Percentiles rank a stretch among this genome's conserved stretches.
Evolutionary conservation across 2,329 filamentous ascomycete species (phyloP).

Genomic region (Cercospora brassicicola): DNA sequence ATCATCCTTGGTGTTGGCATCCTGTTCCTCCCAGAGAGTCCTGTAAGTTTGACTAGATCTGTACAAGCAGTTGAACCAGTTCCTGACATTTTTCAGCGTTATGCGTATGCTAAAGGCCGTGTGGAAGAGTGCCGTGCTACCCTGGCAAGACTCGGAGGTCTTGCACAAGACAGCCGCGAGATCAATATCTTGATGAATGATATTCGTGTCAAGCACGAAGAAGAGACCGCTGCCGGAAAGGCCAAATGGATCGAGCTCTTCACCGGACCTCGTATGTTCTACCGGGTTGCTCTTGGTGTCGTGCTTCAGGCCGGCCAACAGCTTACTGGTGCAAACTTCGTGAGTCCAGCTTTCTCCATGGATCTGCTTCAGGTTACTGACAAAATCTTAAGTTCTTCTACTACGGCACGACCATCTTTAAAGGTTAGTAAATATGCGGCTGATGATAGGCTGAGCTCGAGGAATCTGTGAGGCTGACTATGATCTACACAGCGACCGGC

Average conservation of each 20-base stretch:
- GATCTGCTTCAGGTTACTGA: neutral
- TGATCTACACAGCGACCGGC: slow-evolving; percentile 43
- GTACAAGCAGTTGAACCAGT: neutral
- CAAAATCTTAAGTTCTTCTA: slow-evolving; percentile 26
- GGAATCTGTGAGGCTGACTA: slow-evolving; percentile 14
- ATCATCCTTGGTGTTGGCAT: slow-evolving; percentile 38
- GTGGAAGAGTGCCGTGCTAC: slow-evolving; percentile 36
- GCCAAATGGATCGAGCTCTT: slow-evolving; percentile 33
- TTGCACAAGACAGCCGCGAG: slow-evolving; percentile 29
- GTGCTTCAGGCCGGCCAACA: slow-evolving; percentile 38
- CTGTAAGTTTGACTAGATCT: slow-evolving; percentile 1
- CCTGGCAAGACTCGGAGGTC: slow-evolving; percentile 35
- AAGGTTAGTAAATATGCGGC: neutral
- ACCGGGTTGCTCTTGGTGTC: slow-evolving; percentile 37
- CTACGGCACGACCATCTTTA: slow-evolving; percentile 32
- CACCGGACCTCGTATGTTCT: slow-evolving; percentile 34
- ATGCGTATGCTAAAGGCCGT: slow-evolving; percentile 35
- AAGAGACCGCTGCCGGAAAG: slow-evolving; percentile 26
- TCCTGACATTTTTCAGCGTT: slow-evolving; percentile 20
- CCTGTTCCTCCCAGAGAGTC: slow-evolving; percentile 38
- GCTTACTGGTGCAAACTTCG: slow-evolving; percentile 47
- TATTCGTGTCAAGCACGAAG: slow-evolving; percentile 37
- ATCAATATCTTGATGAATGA: slow-evolving; percentile 35
- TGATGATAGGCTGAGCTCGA: neutral
- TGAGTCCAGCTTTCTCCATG: slow-evolving; percentile 32